A percentile compares a stretch with the other conserved stretches of the same genome.
These are phyloP conservation scores for Metschnikowia henanensis DNA, from an alignment of 805 yeast species.

Conservation along the genomic window DNA sequence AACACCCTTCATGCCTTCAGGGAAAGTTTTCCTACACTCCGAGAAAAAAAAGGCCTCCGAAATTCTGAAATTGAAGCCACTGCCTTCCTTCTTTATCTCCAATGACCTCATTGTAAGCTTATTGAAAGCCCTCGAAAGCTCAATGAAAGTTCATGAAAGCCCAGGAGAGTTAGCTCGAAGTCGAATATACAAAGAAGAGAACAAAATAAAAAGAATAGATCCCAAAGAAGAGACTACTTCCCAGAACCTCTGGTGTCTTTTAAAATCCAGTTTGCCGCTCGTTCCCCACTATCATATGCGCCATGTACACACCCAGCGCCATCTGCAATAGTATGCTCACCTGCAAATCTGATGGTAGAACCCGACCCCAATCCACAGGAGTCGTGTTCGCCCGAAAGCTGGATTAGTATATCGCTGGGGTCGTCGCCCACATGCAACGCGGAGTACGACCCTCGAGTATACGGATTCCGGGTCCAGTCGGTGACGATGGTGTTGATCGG, in stretches of 20 bases:
- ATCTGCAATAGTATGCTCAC: constrained; percentile 83
- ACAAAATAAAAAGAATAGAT: too few relatives aligned
- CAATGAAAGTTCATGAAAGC: too few relatives aligned
- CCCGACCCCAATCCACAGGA: constrained; percentile 46
- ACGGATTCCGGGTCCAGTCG: constrained; percentile 81
- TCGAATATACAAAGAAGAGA: too few relatives aligned
- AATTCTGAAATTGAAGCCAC: too few relatives aligned
- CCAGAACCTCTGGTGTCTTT: background rate
- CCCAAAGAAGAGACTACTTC: too few relatives aligned
- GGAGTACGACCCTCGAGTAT: constrained; percentile 77
- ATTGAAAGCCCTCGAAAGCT: too few relatives aligned
- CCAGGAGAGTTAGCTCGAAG: too few relatives aligned
- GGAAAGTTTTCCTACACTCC: too few relatives aligned
- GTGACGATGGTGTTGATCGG: constrained; percentile 46
- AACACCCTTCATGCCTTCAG: too few relatives aligned
- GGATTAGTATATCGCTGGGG: constrained; percentile 60
- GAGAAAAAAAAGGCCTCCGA: too few relatives aligned
- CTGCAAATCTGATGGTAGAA: constrained; percentile 71
- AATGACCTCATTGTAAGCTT: too few relatives aligned
- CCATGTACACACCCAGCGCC: constrained; percentile 95
- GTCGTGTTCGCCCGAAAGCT: constrained; percentile 48
- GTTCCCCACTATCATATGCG: constrained; percentile 74
- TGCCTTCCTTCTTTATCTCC: too few relatives aligned
- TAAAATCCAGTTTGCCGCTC: constrained; percentile 49
- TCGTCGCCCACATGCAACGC: constrained; percentile 70